Base-by-base conservation (phyloP, 768 basidiomycete genomes). In the Leucosporidium yakuticum region DNA sequence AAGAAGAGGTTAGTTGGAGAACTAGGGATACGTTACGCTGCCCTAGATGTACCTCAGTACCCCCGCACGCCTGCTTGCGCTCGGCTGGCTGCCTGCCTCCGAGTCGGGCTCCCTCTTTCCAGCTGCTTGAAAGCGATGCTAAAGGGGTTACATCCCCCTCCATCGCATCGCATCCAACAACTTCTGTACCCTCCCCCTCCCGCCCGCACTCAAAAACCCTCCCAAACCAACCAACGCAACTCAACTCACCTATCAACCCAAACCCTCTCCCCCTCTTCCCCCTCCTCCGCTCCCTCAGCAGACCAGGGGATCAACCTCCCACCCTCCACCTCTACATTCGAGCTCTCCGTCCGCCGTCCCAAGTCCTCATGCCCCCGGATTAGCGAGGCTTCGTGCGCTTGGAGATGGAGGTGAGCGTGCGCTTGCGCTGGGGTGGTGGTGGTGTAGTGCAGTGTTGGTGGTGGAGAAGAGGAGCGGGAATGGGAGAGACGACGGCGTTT, bases 1-100 rank as follows among this genome's bases (percentile, higher is more conserved):
- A 60, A 39, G 25, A 68, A 25, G 39, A 44, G 34, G 20, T 62
- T 6, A 31, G 80, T 81, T 0, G 85, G 76, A 2, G 83, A 71
- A 20, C 92, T 80, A n/a, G 92, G 84, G 4, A 90, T 85, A 6
- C 85, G 85, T 74, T 93, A 89, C 78, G 88, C 89, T 80, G 91
- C 93, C 62, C 39, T 17, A 19, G 54, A 62, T 49, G 51, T 54
- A 51, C 8, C 48, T 47, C 39, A 32, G 29, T 27, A n/a, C 47
- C n/a, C n/a, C n/a, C n/a, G n/a, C n/a, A n/a, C n/a, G n/a, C n/a
- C n/a, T n/a, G n/a, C n/a, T n/a, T n/a, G 39, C 39, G 39, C 39
- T 44, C 39, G 39, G 39, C 39, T 44, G n/a, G n/a, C n/a, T n/a
- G n/a, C n/a, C n/a, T n/a, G n/a, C n/a, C n/a, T n/a, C n/a, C n/a